Evolutionary conservation across 257 asterid species (phyloP), one percentile per base, ranked within the genome.

Genomic region (Primulina tabacum): DNA sequence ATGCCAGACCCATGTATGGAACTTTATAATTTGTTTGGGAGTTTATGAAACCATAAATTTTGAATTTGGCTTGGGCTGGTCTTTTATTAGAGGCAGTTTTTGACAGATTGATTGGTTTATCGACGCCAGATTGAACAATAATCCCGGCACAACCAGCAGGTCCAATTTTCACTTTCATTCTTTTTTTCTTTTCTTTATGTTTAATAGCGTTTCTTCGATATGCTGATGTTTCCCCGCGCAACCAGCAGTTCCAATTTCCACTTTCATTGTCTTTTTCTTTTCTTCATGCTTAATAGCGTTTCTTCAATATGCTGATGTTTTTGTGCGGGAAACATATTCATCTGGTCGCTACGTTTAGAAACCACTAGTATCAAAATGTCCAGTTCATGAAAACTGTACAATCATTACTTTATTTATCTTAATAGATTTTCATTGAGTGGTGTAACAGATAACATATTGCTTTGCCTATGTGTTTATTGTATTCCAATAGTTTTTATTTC

Each of bases 91-190:
- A 21, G 24, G 24, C 24, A 21, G 24, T 21, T 21, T 21, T 52
- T 38, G 32, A 57, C 83, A 89, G 96, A 66, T 72, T 68, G 68
- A 70, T 74, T 80, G 85, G 89, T 78, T 82, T 75, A 26, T 62
- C 57, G 69, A 65, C 16, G 75, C 77, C 47, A 69, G 80, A 70
- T 52, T 66, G 52, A 52, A 34, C 66, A 34, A 61, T 65, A 18
- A 55, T 71, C 43, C 78, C 4, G 64, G 75, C 72, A 61, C 65
- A 67, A 61, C 3, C 57, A 64, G 18, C 71, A 78, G 88, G 90
- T 85, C 14, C 57, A 65, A 5, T 65, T 60, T 60, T 62, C 52
- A 5, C 33, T 30, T 30, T 28, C 29, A 28, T 28, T 28, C 1
- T 21, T 21, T 28, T 28, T 28, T 28, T 28, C 30, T 60, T 14